These are phyloP conservation scores for Plasmodium relictum DNA, from an alignment of 169 alveolate species.

Conservation along the genomic window DNA sequence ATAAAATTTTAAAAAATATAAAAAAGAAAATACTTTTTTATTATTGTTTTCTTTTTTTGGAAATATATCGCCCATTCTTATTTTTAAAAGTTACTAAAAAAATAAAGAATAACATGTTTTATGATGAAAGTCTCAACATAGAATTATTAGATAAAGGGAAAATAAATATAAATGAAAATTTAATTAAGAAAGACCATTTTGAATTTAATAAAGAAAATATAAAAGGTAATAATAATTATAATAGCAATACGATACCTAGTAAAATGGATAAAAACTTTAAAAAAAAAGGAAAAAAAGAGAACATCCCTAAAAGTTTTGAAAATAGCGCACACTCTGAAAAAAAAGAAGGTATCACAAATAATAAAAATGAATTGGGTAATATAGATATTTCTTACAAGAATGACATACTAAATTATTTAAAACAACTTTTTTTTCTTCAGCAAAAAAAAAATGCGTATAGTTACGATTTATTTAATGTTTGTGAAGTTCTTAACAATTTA, in stretches of 20 bases:
- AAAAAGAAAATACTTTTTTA: conserved; percentile 59
- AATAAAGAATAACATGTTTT: background rate
- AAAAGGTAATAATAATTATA: background rate
- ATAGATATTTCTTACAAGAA: background rate
- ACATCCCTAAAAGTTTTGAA: background rate
- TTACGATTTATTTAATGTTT: conserved; percentile 49
- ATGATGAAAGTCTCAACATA: background rate
- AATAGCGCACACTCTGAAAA: background rate
- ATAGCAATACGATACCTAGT: background rate
- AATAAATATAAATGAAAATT: background rate
- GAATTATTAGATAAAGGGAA: background rate
- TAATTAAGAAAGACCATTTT: background rate
- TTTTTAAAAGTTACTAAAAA: conserved; percentile 40
- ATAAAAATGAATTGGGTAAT: background rate
- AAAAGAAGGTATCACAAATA: background rate
- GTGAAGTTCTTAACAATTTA: conserved; percentile 42
- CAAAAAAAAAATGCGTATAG: conserved; percentile 66
- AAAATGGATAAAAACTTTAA: background rate
- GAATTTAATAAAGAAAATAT: background rate
- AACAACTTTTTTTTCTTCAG: conserved; percentile 49
- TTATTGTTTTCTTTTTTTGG: conserved; percentile 61
- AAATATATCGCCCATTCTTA: conserved; percentile 52
- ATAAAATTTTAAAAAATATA: conserved; percentile 67
- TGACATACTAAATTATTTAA: conserved; percentile 38
- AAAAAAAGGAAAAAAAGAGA: background rate